These are phyloP conservation scores for Crotalaria pallida DNA, from an alignment of 306 rosid species.

Conservation along the genomic window DNA sequence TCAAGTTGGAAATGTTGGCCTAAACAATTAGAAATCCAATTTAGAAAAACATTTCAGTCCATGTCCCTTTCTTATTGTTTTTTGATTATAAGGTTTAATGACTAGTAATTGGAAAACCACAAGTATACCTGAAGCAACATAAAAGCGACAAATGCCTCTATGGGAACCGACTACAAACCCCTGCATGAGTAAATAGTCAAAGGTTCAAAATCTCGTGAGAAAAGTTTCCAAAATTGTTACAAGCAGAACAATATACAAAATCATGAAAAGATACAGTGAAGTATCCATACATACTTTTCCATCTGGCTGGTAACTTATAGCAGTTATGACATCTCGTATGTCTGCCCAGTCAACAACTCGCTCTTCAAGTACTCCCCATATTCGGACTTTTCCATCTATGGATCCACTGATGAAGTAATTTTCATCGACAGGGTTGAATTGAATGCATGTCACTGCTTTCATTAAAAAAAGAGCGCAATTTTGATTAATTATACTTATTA, in stretches of 20 bases:
- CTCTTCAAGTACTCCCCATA: conserved; percentile 70
- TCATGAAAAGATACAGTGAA: neutral
- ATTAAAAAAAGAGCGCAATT: conserved; percentile 1
- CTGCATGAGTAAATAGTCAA: conserved; percentile 36
- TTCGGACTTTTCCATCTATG: conserved; percentile 81
- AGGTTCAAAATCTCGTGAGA: neutral
- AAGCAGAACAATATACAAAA: neutral
- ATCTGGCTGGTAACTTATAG: conserved; percentile 68
- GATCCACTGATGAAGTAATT: conserved; percentile 87
- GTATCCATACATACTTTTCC: conserved; percentile 54
- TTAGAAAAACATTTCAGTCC: conserved; percentile 22
- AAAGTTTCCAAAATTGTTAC: neutral
- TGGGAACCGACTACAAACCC: conserved; percentile 75
- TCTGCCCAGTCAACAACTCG: conserved; percentile 93
- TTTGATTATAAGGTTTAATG: neutral
- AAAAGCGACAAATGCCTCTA: conserved; percentile 66
- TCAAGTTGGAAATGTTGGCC: conserved; percentile 53
- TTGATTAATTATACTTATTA: neutral
- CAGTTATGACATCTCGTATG: conserved; percentile 67
- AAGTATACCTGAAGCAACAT: conserved; percentile 59
- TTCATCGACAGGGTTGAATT: conserved; percentile 73
- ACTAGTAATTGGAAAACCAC: neutral
- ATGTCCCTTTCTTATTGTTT: neutral
- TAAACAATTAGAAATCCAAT: conserved; percentile 29
- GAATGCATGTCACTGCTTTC: conserved; percentile 78